These are phyloP conservation scores for Psilocybe tampanensis DNA, from an alignment of 768 basidiomycete genomes.

Conservation along the genomic window DNA sequence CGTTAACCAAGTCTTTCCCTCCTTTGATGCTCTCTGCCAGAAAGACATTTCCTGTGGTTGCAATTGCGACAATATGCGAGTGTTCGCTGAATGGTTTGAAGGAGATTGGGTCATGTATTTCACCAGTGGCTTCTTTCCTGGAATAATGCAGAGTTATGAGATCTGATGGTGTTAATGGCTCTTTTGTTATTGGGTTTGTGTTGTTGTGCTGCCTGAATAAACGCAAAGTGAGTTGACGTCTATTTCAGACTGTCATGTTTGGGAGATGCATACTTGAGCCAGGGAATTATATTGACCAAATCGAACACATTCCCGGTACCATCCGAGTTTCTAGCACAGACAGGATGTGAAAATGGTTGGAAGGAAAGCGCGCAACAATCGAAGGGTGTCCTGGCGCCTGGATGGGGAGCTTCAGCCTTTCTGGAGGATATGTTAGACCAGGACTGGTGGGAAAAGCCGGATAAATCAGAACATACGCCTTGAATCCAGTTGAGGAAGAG, in stretches of 20 bases:
- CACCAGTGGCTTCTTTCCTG: constrained; percentile 79
- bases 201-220: constrained; percentile 75
- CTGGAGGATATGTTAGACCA: constrained; percentile 36
- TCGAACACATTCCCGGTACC: constrained; percentile 86
- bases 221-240: constrained; percentile 1
- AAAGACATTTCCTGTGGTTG: constrained; percentile 91
- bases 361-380: constrained; percentile 93
- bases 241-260: not conserved
- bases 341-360: constrained; percentile 87
- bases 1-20: constrained; percentile 83
- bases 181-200: constrained; percentile 76
- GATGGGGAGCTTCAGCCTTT: constrained; percentile 68
- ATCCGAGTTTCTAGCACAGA: constrained; percentile 82
- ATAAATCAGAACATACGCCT: constrained; percentile 46
- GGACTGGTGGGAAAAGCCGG: constrained; percentile 6
- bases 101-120: constrained; percentile 94
- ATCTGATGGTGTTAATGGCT: constrained; percentile 67
- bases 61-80: constrained; percentile 91
- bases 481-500: constrained; percentile 76
- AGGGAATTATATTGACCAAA: constrained; percentile 90
- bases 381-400: constrained; percentile 72
- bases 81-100: constrained; percentile 98
- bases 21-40: constrained; percentile 88
- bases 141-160: constrained; percentile 82
- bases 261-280: constrained; percentile 74